Evolutionary conservation across 2,329 filamentous ascomycete species (phyloP), one percentile per base, ranked within the genome.

Genomic region (Neoscytalidium dimidiatum): DNA sequence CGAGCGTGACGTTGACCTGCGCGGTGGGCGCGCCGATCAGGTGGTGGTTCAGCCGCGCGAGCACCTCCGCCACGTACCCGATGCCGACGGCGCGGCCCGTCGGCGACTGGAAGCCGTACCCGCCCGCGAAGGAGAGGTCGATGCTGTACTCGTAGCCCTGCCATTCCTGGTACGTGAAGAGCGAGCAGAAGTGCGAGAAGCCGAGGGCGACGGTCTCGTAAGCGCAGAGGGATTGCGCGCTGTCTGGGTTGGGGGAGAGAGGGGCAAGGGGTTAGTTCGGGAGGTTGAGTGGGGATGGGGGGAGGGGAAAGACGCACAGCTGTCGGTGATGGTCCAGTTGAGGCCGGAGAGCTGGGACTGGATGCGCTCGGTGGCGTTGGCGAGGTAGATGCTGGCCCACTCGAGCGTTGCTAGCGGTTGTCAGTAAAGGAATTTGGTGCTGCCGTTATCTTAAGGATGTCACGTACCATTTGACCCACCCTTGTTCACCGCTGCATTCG

Each of bases 151-250:
- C 88, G 71, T 90, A 93, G 43, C 83, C 86, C 57, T 86, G 78
- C 90, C 90, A 94, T 73, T 94, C 91, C 21, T 88, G 82, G 69
- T 89, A 91, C 0, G 87, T 92, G 73, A 93, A 94, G 3, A 94
- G 82, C 26, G 86, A 80, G 72, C 91, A 94, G 79, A 91, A 94
- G 9, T 82, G 83, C 69, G 88, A 91, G 79, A 88, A 93, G 23
- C 91, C 91, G 66, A 90, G 88, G 1, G 89, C 87, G n/a, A 92
- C 85, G 0, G 89, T 92, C 75, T 94, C 91, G 71, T 93, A 94
- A 0, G 90, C 87, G 70, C 91, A 94, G 73, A 93, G 82, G 3
- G 82, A 88, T 74, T 93, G 90, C 0, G 90, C 92, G 62, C 89
- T 84, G 72, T 88, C 73, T 75, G 21, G 83, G n/a, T 5, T 19